These are phyloP conservation scores for Furcasterigmium furcatum DNA, from an alignment of 2,329 filamentous ascomycete species.

Conservation along the genomic window DNA sequence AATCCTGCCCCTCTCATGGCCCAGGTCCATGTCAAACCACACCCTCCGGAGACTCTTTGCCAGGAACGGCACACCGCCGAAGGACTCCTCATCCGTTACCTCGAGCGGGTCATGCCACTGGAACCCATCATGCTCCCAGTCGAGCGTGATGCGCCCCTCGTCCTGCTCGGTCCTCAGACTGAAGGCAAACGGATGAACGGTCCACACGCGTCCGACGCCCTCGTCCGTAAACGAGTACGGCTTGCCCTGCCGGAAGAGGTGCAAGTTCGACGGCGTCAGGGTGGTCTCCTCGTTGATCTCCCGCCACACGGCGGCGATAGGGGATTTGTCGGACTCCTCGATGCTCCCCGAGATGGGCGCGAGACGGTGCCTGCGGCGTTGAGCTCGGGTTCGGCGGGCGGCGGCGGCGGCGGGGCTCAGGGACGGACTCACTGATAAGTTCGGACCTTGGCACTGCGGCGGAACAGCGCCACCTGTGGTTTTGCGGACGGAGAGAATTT, in stretches of 20 bases:
- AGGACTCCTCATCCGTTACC: constrained; percentile 40
- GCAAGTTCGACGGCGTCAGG: constrained; percentile 41
- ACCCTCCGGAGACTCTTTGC: constrained; percentile 56
- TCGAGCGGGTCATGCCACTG: constrained; percentile 52
- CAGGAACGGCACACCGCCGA: constrained; percentile 54
- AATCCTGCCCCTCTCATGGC: constrained; percentile 36
- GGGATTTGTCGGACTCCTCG: constrained; percentile 46
- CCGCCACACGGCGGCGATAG: constrained; percentile 56
- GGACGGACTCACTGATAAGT: constrained; percentile 51
- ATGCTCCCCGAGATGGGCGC: constrained; percentile 62
- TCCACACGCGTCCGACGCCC: constrained; percentile 55
- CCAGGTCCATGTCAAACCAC: constrained; percentile 54
- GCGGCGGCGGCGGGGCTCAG: too few relatives aligned
- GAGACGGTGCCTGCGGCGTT: constrained; percentile 43
- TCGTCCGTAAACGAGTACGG: constrained; percentile 54
- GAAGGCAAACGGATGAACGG: constrained; percentile 60
- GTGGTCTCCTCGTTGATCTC: constrained; percentile 62
- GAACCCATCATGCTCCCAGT: constrained; percentile 62
- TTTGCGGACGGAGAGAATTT: constrained; percentile 32
- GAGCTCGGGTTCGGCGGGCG: background rate
- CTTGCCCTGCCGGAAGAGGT: constrained; percentile 53
- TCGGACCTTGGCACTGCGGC: constrained; percentile 53
- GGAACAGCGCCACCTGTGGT: constrained; percentile 57
- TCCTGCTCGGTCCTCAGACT: constrained; percentile 37
- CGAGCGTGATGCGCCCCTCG: constrained; percentile 46